Evolutionary conservation across 2,329 filamentous ascomycete species (phyloP), one percentile per base, ranked within the genome.

Genomic region (Didymella arachidicola): DNA sequence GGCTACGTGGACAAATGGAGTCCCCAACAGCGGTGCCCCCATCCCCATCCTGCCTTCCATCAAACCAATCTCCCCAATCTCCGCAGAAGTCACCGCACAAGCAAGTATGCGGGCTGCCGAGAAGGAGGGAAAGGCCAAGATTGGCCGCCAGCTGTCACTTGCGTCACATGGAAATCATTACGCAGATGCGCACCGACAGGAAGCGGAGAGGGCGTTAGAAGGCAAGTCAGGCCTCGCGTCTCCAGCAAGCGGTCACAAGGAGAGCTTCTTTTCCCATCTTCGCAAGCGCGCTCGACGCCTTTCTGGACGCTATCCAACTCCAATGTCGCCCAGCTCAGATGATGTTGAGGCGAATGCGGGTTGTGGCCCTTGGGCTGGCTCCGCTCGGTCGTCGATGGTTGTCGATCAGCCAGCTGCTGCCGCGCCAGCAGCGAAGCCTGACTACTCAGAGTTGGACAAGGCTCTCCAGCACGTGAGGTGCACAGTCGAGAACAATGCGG

Each of bases 21-120:
- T 82, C 11, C 83, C 86, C 18, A 87, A 88, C 10, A 92, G 90
- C 63, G 89, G 86, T 61, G 92, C 93, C 47, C 95, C 95, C 4
- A 99, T 99, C 86, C 92, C 92, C 8, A 99, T 99, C 62, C 82
- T 99, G 47, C 95, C 95, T 12, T 97, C 93, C 1, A 97, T 98
- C 69, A 87, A 90, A 64, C 94, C 95, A 12, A 93, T 98, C 50
- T 98, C 95, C 36, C 95, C 95, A n/a, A 78, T 98, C n/a, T 95
- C 93, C 6, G 93, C 97, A 77, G 86, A 92, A 50, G 92, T 97
- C 44, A 97, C 89, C 55, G 95, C 93, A 27, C 93, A 97, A 78
- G 93, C 91, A 51, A 93, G 87, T 71, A 88, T 86, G 57, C 84
- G 87, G 42, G 81, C 83, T 18, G 77, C 78, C 30, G 79, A 78